phyloP scores from a whole-genome alignment of 164 flowering plant species.

The Chloranthus sessilifolius region DNA sequence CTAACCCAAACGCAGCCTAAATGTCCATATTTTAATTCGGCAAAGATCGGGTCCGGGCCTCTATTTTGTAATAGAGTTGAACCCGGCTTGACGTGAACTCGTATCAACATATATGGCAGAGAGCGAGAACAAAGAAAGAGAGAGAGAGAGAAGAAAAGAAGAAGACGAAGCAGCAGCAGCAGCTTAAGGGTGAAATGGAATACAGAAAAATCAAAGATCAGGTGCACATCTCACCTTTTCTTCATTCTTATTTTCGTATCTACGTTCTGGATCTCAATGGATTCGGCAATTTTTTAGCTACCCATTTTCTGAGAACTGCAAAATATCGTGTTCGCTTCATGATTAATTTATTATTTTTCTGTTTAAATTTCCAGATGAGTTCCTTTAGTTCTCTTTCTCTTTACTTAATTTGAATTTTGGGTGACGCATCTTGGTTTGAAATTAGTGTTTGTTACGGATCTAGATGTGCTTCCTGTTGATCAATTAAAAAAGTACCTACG shows the following conservation, averaged over 20 bases:
- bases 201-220: constrained; percentile 22
- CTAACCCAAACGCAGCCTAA: too few relatives aligned
- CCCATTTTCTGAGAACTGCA: too few relatives aligned
- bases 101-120: too few relatives aligned
- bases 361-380: background rate
- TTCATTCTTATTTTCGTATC: background rate
- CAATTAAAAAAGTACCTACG: background rate
- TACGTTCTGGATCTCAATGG: background rate
- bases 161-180: too few relatives aligned
- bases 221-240: constrained; percentile 2
- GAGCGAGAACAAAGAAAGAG: too few relatives aligned
- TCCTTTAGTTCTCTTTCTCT: background rate
- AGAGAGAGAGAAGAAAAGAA: too few relatives aligned
- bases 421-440: background rate
- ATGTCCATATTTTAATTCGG: too few relatives aligned
- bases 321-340: too few relatives aligned
- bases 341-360: background rate
- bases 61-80: too few relatives aligned
- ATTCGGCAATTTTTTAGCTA: background rate
- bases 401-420: background rate
- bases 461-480: background rate
- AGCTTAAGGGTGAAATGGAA: constrained; percentile 11
- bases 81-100: too few relatives aligned
- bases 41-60: too few relatives aligned
- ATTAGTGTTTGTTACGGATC: background rate